Evolutionary conservation across 495 filamentous ascomycete species (phyloP).

Genomic region (Penicillium odoratum): DNA sequence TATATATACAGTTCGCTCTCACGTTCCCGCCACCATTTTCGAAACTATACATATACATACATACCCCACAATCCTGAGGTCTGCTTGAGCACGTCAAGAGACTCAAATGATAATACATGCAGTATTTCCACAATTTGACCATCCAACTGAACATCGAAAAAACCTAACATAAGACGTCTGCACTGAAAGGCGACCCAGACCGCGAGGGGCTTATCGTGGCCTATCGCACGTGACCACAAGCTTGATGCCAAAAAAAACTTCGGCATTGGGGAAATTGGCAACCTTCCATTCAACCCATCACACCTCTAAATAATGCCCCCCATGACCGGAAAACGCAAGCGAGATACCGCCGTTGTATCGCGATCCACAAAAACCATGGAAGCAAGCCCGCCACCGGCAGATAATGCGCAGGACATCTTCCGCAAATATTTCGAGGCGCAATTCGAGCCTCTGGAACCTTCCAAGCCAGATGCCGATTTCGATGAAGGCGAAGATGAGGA

Average conservation of each 20-base stretch:
- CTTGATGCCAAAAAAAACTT: conserved; percentile 24
- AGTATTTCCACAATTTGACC: no score
- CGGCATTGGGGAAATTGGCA: conserved; percentile 4
- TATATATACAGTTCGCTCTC: no score
- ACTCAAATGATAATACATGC: no score
- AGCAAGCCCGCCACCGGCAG: conserved; percentile 19
- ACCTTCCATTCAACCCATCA: neutral
- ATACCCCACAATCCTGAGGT: no score
- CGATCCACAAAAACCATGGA: conserved; percentile 23
- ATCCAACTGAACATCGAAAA: neutral
- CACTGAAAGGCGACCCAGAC: no score
- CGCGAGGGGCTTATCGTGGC: conserved; percentile 5
- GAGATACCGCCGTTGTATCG: conserved; percentile 37
- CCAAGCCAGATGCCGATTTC: conserved; percentile 14
- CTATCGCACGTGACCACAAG: conserved; percentile 1
- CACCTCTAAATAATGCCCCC: conserved; percentile 12
- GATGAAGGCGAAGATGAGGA: conserved; percentile 27
- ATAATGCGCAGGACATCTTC: conserved; percentile 56
- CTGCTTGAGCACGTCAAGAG: no score
- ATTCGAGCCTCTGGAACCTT: conserved; percentile 67
- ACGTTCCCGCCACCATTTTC: no score
- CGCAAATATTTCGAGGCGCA: conserved; percentile 82
- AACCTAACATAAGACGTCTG: no score
- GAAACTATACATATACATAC: no score
- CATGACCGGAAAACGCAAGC: conserved; percentile 42